Percentiles rank a stretch among this genome's conserved stretches.
phyloP scores from a whole-genome alignment of 1,139 yeast species.

The Suzukiozyma palmioleophila region DNA sequence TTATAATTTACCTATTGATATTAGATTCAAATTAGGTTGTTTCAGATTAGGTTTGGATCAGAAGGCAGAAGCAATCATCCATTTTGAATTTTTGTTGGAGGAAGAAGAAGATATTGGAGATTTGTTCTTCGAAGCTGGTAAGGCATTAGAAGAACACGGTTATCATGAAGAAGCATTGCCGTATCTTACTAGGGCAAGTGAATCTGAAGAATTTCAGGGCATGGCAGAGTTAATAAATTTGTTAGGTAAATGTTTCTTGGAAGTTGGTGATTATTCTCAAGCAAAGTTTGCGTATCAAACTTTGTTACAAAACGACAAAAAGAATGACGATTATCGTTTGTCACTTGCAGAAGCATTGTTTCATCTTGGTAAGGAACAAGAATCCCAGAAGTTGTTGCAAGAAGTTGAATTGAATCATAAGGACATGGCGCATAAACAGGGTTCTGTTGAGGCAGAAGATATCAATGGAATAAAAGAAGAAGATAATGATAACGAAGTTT shows the following conservation, averaged over 20 bases:
- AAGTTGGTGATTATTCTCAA: constrained; percentile 60
- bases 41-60: constrained; percentile 64
- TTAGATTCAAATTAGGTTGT: constrained; percentile 73
- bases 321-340: constrained; percentile 67
- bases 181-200: constrained; percentile 52
- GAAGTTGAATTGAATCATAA: constrained; percentile 36
- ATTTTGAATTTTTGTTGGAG: constrained; percentile 59
- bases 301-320: constrained; percentile 55
- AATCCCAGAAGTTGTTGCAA: constrained; percentile 54
- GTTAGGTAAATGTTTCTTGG: constrained; percentile 75
- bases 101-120: constrained; percentile 65
- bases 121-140: constrained; percentile 72
- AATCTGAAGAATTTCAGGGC: constrained; percentile 22
- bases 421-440: constrained; percentile 12
- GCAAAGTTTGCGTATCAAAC: constrained; percentile 65
- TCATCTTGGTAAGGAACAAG: constrained; percentile 61
- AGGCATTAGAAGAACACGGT: constrained; percentile 64
- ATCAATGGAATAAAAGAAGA: not conserved
- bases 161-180: constrained; percentile 68
- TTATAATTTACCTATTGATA: constrained; percentile 70
- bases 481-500: constrained; percentile 3
- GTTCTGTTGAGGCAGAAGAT: constrained; percentile 10
- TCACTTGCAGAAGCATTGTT: constrained; percentile 80
- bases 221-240: constrained; percentile 53
- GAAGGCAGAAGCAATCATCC: constrained; percentile 59